Conservation (phyloP, 2,329 filamentous ascomycete species). For the Colletotrichum chrysophilum region DNA sequence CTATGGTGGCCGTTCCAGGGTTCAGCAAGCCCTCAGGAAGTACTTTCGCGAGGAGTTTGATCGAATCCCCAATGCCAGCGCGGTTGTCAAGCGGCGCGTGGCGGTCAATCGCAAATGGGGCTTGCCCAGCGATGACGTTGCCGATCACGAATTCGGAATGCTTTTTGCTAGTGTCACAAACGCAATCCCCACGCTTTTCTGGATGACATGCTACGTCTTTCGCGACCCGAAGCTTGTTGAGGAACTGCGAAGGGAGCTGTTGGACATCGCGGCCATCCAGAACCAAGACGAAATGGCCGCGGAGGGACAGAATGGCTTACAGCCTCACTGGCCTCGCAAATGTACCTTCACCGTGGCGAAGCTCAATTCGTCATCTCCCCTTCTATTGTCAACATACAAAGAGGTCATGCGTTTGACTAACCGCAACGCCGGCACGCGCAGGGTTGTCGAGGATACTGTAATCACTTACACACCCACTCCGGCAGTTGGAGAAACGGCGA, state of each 20-base stretch:
- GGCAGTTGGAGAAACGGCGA: background rate
- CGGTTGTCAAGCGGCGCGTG: slow-evolving; percentile 31
- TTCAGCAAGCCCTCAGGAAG: slow-evolving; percentile 29
- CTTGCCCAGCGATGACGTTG: slow-evolving; percentile 30
- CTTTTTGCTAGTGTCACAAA: slow-evolving; percentile 37
- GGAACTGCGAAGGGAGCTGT: background rate
- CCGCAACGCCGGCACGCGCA: background rate
- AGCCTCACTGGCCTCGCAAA: background rate
- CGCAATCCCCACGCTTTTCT: slow-evolving; percentile 41
- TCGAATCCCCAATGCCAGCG: slow-evolving; percentile 28
- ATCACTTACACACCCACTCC: background rate
- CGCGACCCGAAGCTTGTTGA: background rate
- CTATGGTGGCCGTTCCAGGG: slow-evolving; percentile 23
- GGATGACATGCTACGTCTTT: slow-evolving; percentile 37
- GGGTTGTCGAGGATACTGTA: slow-evolving; percentile 2
- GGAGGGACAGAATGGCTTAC: background rate
- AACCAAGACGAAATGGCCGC: background rate
- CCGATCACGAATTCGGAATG: slow-evolving; percentile 35
- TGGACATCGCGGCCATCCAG: background rate
- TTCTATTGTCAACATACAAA: background rate
- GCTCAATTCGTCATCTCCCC: background rate
- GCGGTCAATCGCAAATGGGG: slow-evolving; percentile 32
- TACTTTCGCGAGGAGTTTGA: slow-evolving; percentile 34
- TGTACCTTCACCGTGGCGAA: background rate
- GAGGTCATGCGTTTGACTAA: slow-evolving; percentile 12